Base-by-base conservation (phyloP, 495 filamentous ascomycete species). In the Xylaria cubensis region DNA sequence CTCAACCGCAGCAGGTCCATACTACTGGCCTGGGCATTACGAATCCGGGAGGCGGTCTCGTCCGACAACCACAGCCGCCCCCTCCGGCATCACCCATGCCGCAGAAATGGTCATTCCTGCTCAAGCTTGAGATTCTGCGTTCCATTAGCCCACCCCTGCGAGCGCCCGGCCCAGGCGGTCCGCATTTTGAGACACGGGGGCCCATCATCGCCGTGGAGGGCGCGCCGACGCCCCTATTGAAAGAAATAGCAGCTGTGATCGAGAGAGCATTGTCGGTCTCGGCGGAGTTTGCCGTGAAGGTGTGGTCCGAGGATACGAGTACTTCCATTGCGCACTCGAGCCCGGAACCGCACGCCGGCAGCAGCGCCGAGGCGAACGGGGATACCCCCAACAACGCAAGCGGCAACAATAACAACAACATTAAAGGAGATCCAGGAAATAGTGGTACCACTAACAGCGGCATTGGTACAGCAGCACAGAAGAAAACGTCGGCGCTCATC, bases 201-300 rank as follows among this genome's bases (percentile, higher is more conserved):
- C 87, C 93, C 1, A 86, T 98, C 34, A 90, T 98, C 59, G 91
- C 93, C 0, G 80, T 99, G 29, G 96, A 99, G 77, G 94, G 94
- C 17, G 70, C 91, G 29, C 87, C 92, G 64, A 75, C 79, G 3
- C 73, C 78, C 1, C 75, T 91, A 15, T 82, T 92, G 13, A 83
- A 84, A 55, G 78, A 82, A 7, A 85, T 94, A 8, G 84, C 88
- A 1, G 79, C 83, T 24, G 90, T 90, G 72, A 87, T 97, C 4
- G 86, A 89, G 53, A 84, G 86, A 10, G 85, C 86, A 26, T 77
- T 97, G 32, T 80, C 77, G 29, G 87, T 84, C 58, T 86, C 87
- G 72, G 81, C 83, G 8, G 89, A 90, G 63, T 92, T 89, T 75
- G 79, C 83, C 13, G 84, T 93, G 24, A 85, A 86, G 84, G 61